phyloP scores from a whole-genome alignment of 306 rosid genomes.

The Dryas octopetala region DNA sequence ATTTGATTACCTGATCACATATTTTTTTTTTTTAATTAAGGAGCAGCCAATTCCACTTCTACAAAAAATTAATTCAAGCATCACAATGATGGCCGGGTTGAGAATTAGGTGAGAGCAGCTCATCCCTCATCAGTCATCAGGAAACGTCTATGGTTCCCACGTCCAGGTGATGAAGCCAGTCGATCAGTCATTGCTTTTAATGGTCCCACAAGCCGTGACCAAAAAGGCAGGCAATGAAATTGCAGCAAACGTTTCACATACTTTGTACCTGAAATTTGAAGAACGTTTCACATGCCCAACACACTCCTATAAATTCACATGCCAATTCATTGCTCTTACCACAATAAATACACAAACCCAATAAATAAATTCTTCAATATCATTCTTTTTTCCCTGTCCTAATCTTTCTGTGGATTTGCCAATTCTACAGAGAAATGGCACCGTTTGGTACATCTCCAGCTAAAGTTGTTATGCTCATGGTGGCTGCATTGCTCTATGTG shows the following conservation, averaged over 20 bases:
- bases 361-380: neutral
- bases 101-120: neutral
- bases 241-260: constrained; percentile 11
- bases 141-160: constrained; percentile 8
- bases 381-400: neutral
- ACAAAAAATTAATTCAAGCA: too few relatives aligned
- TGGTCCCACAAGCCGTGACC: constrained; percentile 20
- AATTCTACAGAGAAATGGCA: constrained; percentile 39
- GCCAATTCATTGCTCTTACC: neutral
- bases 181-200: neutral
- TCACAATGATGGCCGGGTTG: neutral
- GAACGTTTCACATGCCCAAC: constrained; percentile 31
- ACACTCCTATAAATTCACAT: constrained; percentile 33
- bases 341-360: neutral
- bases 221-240: constrained; percentile 10
- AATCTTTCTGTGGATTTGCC: neutral
- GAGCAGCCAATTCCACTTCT: too few relatives aligned
- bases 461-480: constrained; percentile 27
- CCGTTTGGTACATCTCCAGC: constrained; percentile 21
- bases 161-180: neutral
- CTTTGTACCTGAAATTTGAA: neutral
- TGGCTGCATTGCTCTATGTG: constrained; percentile 28
- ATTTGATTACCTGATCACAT: too few relatives aligned
- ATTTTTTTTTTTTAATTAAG: too few relatives aligned
- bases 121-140: neutral